These are phyloP conservation scores for Lithospermum erythrorhizon DNA, from an alignment of 257 asterid genomes.

Conservation along the genomic window DNA sequence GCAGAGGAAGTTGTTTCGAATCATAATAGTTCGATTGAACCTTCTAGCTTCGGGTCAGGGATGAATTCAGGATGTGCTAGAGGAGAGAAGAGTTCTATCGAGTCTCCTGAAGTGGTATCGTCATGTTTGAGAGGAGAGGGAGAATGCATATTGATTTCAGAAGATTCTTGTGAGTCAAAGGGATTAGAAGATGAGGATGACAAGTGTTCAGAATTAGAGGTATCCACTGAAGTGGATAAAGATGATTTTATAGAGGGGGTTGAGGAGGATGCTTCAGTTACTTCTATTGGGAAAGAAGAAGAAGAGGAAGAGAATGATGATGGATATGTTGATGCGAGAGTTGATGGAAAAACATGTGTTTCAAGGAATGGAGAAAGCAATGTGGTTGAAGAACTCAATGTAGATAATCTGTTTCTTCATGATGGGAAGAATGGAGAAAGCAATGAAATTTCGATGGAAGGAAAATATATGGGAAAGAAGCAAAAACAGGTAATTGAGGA, in stretches of 20 bases:
- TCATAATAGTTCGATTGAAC: not conserved
- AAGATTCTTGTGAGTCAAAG: not conserved
- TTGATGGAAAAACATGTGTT: too few relatives aligned
- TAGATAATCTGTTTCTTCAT: not conserved
- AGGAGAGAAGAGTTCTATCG: not conserved
- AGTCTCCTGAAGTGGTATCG: not conserved
- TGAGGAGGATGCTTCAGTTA: not conserved
- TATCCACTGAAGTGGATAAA: too few relatives aligned
- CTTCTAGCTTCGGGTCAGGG: conserved; percentile 5
- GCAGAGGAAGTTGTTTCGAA: conserved; percentile 2
- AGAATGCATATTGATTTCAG: not conserved
- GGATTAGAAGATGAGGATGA: not conserved
- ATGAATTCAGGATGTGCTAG: conserved; percentile 1
- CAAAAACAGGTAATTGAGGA: conserved; percentile 3
- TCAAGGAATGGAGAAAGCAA: not conserved
- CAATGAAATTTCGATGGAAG: not conserved
- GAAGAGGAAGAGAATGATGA: not conserved
- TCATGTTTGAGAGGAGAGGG: not conserved
- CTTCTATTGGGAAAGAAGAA: not conserved
- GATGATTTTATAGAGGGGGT: not conserved
- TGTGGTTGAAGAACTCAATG: not conserved
- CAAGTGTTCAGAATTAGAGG: not conserved
- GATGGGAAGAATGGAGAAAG: not conserved
- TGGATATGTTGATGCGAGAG: not conserved
- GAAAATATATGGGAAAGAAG: not conserved